A percentile compares a stretch with the other conserved stretches of the same genome.
Conservation (phyloP, 2,329 filamentous ascomycete species). For the Hypocreales sp. region DNA sequence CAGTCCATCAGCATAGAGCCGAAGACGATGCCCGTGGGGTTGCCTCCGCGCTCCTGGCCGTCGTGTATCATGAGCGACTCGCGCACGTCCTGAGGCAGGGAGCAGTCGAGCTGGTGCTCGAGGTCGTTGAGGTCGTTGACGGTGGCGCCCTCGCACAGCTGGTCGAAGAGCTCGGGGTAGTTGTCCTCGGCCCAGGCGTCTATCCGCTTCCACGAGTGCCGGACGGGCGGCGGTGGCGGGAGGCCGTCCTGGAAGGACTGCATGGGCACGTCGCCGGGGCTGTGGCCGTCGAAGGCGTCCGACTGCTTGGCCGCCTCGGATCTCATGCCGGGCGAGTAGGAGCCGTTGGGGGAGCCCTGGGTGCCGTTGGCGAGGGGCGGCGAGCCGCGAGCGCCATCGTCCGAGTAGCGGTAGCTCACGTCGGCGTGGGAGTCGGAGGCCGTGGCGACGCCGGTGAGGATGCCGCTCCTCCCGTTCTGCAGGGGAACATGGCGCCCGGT, state of each 20-base stretch:
- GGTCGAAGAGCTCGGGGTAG: slow-evolving; percentile 87
- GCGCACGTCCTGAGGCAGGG: slow-evolving; percentile 80
- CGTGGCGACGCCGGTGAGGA: slow-evolving; percentile 77
- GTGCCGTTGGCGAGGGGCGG: slow-evolving; percentile 34
- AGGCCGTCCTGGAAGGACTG: slow-evolving; percentile 87
- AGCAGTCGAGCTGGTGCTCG: slow-evolving; percentile 90
- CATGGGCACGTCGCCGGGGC: slow-evolving; percentile 81
- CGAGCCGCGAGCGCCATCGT: slow-evolving; percentile 46
- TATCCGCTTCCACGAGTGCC: slow-evolving; percentile 87
- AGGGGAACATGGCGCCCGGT: slow-evolving; percentile 83
- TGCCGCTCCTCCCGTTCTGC: slow-evolving; percentile 63
- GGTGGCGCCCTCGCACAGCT: slow-evolving; percentile 83
- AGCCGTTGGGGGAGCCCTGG: slow-evolving; percentile 36
- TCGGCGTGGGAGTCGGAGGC: slow-evolving; percentile 81
- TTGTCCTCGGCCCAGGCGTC: slow-evolving; percentile 89
- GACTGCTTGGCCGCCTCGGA: slow-evolving; percentile 55
- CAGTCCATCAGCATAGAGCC: slow-evolving; percentile 92
- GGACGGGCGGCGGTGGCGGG: slow-evolving; percentile 74
- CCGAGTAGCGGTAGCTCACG: slow-evolving; percentile 61
- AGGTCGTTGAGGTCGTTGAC: slow-evolving; percentile 92
- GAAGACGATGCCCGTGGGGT: slow-evolving; percentile 85
- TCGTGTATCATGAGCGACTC: slow-evolving; percentile 87
- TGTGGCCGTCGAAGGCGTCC: slow-evolving; percentile 55
- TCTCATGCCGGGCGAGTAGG: slow-evolving; percentile 83
- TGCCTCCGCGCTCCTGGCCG: slow-evolving; percentile 88